Conservation (phyloP, 805 yeast species). For the Ogataea zsoltii region DNA sequence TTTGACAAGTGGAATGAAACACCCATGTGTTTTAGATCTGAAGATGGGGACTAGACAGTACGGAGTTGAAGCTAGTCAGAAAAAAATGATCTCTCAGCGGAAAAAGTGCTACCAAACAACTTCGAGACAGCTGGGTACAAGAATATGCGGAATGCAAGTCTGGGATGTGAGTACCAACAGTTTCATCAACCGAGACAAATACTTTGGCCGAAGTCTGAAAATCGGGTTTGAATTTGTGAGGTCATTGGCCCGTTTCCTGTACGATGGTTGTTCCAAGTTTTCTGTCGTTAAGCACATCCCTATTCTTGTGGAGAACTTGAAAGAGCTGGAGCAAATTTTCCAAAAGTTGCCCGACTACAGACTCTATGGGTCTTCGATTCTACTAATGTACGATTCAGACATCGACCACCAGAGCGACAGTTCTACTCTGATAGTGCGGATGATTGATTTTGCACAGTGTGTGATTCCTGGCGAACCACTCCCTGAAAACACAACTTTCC, state of each 20-base stretch:
- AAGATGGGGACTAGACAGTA: conserved; percentile 99
- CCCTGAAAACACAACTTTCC: conserved; percentile 51
- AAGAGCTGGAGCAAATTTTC: conserved; percentile 58
- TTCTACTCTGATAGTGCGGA: conserved; percentile 49
- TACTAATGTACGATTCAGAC: conserved; percentile 85
- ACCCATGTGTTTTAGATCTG: conserved; percentile 90
- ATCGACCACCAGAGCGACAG: conserved; percentile 17
- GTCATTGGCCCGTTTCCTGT: conserved; percentile 72
- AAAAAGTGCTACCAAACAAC: conserved; percentile 82
- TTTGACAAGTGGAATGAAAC: conserved; percentile 74
- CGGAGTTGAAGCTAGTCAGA: conserved; percentile 82
- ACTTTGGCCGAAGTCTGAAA: conserved; percentile 79
- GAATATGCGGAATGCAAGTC: conserved; percentile 94
- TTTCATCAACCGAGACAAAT: conserved; percentile 80
- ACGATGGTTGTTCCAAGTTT: conserved; percentile 62
- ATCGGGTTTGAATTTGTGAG: conserved; percentile 78
- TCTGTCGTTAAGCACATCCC: conserved; percentile 73
- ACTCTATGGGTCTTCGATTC: conserved; percentile 85
- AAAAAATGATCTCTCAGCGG: conserved; percentile 77
- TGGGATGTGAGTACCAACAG: conserved; percentile 51
- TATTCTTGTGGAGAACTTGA: conserved; percentile 56
- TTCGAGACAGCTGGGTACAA: conserved; percentile 76
- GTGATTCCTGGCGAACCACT: conserved; percentile 62
- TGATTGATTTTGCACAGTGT: conserved; percentile 96
- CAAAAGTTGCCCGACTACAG: conserved; percentile 68